Evolutionary conservation across 768 basidiomycete species (phyloP), one percentile per base, ranked within the genome.

Genomic region (Strobilomyces confusus): DNA sequence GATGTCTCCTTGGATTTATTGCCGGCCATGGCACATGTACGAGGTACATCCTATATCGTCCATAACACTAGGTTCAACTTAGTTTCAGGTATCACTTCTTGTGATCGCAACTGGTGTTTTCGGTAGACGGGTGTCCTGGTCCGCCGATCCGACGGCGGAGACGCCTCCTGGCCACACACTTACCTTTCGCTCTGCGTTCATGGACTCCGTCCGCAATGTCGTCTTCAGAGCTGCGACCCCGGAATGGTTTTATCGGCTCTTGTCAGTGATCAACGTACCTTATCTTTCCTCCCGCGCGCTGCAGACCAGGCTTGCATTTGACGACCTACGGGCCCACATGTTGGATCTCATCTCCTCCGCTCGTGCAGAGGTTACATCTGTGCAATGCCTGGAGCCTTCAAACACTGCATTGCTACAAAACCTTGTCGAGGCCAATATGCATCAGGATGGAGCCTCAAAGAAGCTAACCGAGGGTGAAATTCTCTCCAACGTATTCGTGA

Each of bases 381-480:
- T 67, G 1, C 64, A 71, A 50, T 57, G 54, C 51, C 38, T 57
- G 2, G 48, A 40, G 2, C 25, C 33, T 26, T 58, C 54, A 8
- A 66, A 74, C 23, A 67, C 75, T 29, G 74, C 76, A 14, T 63
- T 80, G 41, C 58, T 80, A 36, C 66, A 69, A 20, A 77, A 76
- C 53, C 60, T 80, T 23, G 77, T 80, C 8, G 70, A 75, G 52
- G 78, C 79, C 0, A 80, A 78, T 58, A 75, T 77, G 70, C 57
- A 61, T 7, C 66, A 72, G 48, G 71, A 71, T 3, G 64, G 63
- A 12, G 52, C 54, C 3, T 60, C 54, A 12, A 57, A 70, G 51
- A 68, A 54, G 52, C 49, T 80, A 32, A 73, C 72, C 2, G 78
- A 80, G 34, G 74, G 66, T 14, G 78, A 80, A 49, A 51, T 80